Conservation (phyloP, 1,139 yeast genomes). For the Pichia sp. region DNA sequence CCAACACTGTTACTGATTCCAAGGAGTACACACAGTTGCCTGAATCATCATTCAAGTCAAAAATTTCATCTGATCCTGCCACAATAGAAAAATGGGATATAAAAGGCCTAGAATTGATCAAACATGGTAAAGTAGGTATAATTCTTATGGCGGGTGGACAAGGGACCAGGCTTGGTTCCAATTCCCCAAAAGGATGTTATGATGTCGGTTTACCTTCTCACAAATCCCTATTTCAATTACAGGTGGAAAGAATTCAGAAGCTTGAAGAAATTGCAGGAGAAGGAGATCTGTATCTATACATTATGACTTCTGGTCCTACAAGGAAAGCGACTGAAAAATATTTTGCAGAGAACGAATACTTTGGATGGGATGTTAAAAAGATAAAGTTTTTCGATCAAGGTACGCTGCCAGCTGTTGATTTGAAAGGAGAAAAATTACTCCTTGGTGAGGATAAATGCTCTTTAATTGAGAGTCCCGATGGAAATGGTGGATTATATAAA, state of each 20-base stretch:
- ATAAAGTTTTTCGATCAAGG: constrained; percentile 89
- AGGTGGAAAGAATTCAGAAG: constrained; percentile 74
- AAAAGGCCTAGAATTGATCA: constrained; percentile 63
- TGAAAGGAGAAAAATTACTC: constrained; percentile 63
- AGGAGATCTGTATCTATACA: constrained; percentile 64
- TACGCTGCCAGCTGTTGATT: constrained; percentile 80
- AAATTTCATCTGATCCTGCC: constrained; percentile 34
- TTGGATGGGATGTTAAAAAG: constrained; percentile 58
- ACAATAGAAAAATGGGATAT: constrained; percentile 41
- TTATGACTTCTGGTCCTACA: constrained; percentile 95
- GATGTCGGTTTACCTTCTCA: constrained; percentile 78
- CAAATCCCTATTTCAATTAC: constrained; percentile 83
- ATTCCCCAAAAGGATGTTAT: constrained; percentile 89
- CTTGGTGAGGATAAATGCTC: constrained; percentile 42
- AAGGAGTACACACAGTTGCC: constrained; percentile 48
- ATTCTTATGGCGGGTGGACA: constrained; percentile 97
- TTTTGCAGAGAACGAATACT: constrained; percentile 53
- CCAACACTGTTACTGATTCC: constrained; percentile 29
- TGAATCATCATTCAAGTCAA: constrained; percentile 38
- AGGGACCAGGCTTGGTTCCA: constrained; percentile 89
- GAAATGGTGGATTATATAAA: constrained; percentile 93
- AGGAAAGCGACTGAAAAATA: constrained; percentile 66
- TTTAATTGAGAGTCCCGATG: constrained; percentile 89
- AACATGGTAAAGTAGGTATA: constrained; percentile 73
- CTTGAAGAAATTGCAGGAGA: constrained; percentile 43